These are phyloP conservation scores for Lachnellula subtilissima DNA, from an alignment of 2,329 filamentous ascomycete genomes.

Conservation along the genomic window DNA sequence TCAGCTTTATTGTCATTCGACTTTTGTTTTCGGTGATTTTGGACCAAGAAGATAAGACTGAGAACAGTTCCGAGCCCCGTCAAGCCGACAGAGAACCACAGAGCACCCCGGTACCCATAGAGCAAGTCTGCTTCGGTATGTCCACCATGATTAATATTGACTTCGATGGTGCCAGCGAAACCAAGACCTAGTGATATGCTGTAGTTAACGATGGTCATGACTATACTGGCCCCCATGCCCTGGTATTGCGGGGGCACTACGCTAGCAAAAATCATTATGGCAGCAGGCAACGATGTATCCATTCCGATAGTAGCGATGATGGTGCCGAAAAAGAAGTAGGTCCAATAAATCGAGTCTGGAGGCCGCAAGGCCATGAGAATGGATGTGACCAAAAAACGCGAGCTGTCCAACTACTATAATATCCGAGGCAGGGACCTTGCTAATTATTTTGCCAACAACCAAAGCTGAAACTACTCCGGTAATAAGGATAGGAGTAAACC, in stretches of 20 bases:
- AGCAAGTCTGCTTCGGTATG: background rate
- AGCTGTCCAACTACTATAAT: slow-evolving; percentile 34
- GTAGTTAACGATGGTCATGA: slow-evolving; percentile 64
- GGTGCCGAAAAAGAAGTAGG: slow-evolving; percentile 52
- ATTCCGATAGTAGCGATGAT: slow-evolving; percentile 57
- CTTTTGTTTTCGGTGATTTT: too few relatives aligned
- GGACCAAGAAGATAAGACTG: too few relatives aligned
- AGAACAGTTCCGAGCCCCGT: background rate
- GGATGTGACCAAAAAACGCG: slow-evolving; percentile 36
- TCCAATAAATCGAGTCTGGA: slow-evolving; percentile 55
- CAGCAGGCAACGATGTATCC: slow-evolving; percentile 62
- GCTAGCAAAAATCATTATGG: slow-evolving; percentile 55
- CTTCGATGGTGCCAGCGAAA: slow-evolving; percentile 59
- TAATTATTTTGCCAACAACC: slow-evolving; percentile 6
- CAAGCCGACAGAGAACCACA: background rate
- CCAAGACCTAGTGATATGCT: slow-evolving; percentile 61
- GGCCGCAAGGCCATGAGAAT: too few relatives aligned
- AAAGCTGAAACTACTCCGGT: slow-evolving; percentile 10
- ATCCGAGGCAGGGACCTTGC: slow-evolving; percentile 35
- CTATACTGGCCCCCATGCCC: slow-evolving; percentile 32
- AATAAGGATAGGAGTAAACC: slow-evolving; percentile 9
- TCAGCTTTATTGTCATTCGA: too few relatives aligned
- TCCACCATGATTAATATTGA: background rate
- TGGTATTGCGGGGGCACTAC: slow-evolving; percentile 7
- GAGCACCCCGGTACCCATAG: background rate